Evolutionary conservation across 169 alveolate species (phyloP).

Genomic region (Cryptosporidium sp.): DNA sequence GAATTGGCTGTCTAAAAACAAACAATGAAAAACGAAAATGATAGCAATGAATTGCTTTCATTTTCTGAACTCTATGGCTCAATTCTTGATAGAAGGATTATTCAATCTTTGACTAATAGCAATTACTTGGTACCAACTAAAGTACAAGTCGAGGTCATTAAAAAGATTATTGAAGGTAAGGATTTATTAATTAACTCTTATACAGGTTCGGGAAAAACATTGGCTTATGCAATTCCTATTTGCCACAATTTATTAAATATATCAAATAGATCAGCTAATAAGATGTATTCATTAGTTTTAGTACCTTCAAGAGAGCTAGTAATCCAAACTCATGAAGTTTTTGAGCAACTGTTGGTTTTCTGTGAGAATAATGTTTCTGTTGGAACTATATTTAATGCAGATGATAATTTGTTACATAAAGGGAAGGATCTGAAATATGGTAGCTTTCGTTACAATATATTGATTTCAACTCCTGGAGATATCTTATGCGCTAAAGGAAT

Average conservation of each 20-base stretch:
- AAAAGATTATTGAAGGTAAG: conserved; percentile 50
- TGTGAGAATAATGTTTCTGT: conserved; percentile 34
- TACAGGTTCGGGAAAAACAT: conserved; percentile 70
- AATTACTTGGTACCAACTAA: conserved; percentile 37
- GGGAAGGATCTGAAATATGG: not conserved
- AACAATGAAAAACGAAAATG: not conserved
- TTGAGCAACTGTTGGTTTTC: conserved; percentile 14
- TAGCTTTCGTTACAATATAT: conserved; percentile 1
- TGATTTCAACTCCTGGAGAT: conserved; percentile 61
- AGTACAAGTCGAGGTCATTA: conserved; percentile 46
- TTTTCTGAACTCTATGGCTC: conserved; percentile 56
- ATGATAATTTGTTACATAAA: conserved; percentile 48
- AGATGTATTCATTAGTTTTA: conserved; percentile 27
- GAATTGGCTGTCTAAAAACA: not conserved
- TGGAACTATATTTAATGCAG: conserved; percentile 57
- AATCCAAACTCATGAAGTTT: conserved; percentile 52
- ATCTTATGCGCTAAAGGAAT: conserved; percentile 12
- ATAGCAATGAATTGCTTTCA: not conserved
- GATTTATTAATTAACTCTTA: conserved; percentile 52
- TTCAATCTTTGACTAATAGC: conserved; percentile 44
- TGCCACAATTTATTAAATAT: conserved; percentile 54
- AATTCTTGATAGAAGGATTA: conserved; percentile 52
- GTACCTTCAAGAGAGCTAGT: conserved; percentile 69
- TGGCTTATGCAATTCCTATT: conserved; percentile 71
- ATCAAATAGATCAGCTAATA: conserved; percentile 11